Conservation (phyloP, 805 yeast species). For the Brettanomyces naardenensis region DNA sequence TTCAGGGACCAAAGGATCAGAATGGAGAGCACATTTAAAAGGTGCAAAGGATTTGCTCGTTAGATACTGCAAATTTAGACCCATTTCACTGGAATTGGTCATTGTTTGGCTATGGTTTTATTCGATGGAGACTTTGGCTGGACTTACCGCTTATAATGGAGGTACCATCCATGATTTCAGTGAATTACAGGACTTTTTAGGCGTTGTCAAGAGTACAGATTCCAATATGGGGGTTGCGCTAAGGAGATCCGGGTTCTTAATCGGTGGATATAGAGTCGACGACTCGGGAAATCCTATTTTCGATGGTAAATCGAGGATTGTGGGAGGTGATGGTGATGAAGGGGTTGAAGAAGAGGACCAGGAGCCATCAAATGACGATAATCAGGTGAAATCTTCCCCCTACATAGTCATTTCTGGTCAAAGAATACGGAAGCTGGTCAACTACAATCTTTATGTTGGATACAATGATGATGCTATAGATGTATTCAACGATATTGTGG, state of each 20-base stretch:
- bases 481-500: constrained; percentile 23
- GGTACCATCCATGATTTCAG: constrained; percentile 48
- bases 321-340: not conserved
- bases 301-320: not conserved
- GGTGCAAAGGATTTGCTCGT: constrained; percentile 61
- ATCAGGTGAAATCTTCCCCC: too few species aligned
- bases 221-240: constrained; percentile 17
- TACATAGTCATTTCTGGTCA: not conserved
- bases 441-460: constrained; percentile 27
- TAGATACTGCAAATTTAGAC: constrained; percentile 33
- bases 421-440: constrained; percentile 2
- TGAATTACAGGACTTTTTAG: constrained; percentile 35
- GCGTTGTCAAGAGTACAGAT: constrained; percentile 18
- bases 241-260: constrained; percentile 22
- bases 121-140: constrained; percentile 56
- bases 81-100: constrained; percentile 27
- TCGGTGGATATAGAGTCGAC: constrained; percentile 17
- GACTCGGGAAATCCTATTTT: constrained; percentile 1
- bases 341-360: not conserved
- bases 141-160: constrained; percentile 47
- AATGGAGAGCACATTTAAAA: constrained; percentile 61
- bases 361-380: not conserved
- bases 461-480: constrained; percentile 28
- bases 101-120: constrained; percentile 48
- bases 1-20: constrained; percentile 48